Conservation (phyloP, 352 stramenopile species). For the Phytopythium cucurbitacearum region DNA sequence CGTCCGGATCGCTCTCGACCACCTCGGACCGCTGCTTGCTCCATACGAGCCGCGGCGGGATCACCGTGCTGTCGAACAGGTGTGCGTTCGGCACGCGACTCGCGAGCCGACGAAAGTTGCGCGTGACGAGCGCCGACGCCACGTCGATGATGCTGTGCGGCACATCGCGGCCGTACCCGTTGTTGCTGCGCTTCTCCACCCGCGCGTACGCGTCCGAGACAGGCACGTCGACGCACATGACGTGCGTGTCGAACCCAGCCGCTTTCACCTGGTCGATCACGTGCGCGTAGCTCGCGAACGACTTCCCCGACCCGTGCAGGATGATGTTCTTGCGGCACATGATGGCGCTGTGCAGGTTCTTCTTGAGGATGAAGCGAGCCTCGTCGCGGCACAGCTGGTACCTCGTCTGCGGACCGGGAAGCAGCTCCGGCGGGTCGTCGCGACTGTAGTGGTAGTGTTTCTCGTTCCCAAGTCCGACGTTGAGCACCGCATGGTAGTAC, state of each 20-base stretch:
- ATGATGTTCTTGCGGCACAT: conserved; percentile 81
- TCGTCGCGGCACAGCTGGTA: conserved; percentile 82
- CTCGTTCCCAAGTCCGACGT: conserved; percentile 69
- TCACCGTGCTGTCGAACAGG: conserved; percentile 57
- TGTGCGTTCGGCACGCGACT: conserved; percentile 62
- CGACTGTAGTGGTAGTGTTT: not conserved
- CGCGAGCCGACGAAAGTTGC: conserved; percentile 63
- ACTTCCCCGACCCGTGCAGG: conserved; percentile 73
- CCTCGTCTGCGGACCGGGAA: conserved; percentile 53
- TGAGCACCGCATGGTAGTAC: conserved; percentile 83
- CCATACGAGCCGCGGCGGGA: conserved; percentile 68
- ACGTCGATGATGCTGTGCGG: conserved; percentile 59
- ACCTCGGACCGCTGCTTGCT: conserved; percentile 61
- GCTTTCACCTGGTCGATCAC: conserved; percentile 67
- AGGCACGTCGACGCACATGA: conserved; percentile 76
- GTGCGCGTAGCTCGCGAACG: conserved; percentile 53
- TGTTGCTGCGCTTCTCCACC: conserved; percentile 58
- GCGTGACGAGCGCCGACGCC: conserved; percentile 54
- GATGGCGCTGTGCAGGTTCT: conserved; percentile 72
- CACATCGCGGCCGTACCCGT: conserved; percentile 65
- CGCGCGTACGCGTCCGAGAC: conserved; percentile 58
- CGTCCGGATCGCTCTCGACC: conserved; percentile 32
- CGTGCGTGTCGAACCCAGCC: conserved; percentile 62
- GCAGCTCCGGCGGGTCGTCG: conserved; percentile 14
- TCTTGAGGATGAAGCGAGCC: conserved; percentile 76